Conservation (phyloP, 148 eudicot genomes). For the Diospyros lotus region DNA sequence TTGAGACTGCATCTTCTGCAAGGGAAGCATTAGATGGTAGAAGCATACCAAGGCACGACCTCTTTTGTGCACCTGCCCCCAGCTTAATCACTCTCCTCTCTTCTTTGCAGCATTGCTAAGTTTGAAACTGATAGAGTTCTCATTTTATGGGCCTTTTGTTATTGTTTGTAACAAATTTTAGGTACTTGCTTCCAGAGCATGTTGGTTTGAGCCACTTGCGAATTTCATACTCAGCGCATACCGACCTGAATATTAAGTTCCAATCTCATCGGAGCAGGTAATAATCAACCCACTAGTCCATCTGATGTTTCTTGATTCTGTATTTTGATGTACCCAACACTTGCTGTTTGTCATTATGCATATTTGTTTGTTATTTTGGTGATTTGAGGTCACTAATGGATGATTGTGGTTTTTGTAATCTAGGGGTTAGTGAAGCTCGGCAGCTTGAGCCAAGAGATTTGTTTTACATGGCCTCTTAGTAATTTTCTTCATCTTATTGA, state of each 20-base stretch:
- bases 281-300: neutral
- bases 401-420: conserved; percentile 22
- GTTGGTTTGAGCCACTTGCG: conserved; percentile 52
- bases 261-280: conserved; percentile 90
- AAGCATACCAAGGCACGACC: conserved; percentile 60
- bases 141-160: neutral
- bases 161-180: conserved; percentile 19
- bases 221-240: conserved; percentile 82
- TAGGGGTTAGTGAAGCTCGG: conserved; percentile 53
- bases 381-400: conserved; percentile 26
- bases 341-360: conserved; percentile 9
- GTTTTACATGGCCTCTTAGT: conserved; percentile 37
- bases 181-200: conserved; percentile 79
- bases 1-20: conserved; percentile 69
- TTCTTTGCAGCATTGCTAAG: neutral
- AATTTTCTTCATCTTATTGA: conserved; percentile 36
- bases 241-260: conserved; percentile 74
- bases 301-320: neutral
- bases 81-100: neutral
- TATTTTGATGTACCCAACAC: neutral
- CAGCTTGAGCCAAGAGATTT: conserved; percentile 31
- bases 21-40: conserved; percentile 74
- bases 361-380: conserved; percentile 3
- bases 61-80: neutral
- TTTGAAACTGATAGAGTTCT: neutral